Base-by-base conservation (phyloP, 306 rosid genomes). In the Prunus fruticosa region DNA sequence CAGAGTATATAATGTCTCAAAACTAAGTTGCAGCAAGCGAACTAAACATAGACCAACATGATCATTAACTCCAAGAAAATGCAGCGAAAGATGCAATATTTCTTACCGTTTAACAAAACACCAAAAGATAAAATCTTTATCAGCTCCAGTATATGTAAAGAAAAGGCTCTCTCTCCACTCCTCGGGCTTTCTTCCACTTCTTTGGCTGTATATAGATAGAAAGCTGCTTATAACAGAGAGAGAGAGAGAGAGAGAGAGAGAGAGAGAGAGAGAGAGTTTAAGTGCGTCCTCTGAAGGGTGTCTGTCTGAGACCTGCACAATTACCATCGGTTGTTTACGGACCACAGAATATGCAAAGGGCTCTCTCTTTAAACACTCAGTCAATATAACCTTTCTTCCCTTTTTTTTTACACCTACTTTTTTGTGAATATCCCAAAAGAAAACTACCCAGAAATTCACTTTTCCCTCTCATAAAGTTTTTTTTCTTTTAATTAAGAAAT, bases 281-380 rank as follows among this genome's bases (percentile, higher is more conserved):
- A 86, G 83, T 73, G 82, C 77, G 78, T 78, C 61, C 74, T 84
- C 82, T 82, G 83, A 68, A 84, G 87, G 74, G 82, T 46, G 82
- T 52, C 75, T 75, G 81, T 79, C 78, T 56, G 79, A 80, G 86
- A 77, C 61, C 57, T 87, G 87, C 70, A 82, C 71, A 75, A 82
- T 84, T 74, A 28, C 84, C 54, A 77, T 82, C 88, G 70, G 23
- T 67, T 66, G 83, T 34, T 71, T 76, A 43, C 82, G 80, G 86
- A 75, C 95, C 95, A 89, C 97, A 88, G 82, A 83, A 81, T 87
- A 81, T 77, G 67, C 77, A 77, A 53, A 79, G 80, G 32, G 22
- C 16, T 27, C 16, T 53, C 78, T 18, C 74, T 18, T n/a, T 11
- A 45, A 61, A 47, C 25, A 80, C 7, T 38, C 43, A 38, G 88